Percentiles rank a stretch among this genome's conserved stretches.
These are phyloP conservation scores for Fusarium bactridioides DNA, from an alignment of 2,329 filamentous ascomycete genomes.

Conservation along the genomic window DNA sequence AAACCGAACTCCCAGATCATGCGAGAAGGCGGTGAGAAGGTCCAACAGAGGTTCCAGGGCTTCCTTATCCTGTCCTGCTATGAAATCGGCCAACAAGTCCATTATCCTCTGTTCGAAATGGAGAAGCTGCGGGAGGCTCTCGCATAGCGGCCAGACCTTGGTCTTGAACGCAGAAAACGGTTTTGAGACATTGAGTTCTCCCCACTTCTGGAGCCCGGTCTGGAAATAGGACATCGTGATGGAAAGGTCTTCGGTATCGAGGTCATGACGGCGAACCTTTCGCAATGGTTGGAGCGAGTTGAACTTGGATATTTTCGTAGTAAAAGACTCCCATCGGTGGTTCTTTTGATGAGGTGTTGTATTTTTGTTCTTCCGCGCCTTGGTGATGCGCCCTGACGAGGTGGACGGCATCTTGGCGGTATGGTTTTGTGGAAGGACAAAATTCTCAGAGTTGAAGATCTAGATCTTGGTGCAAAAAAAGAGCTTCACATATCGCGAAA, in stretches of 20 bases:
- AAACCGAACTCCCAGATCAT: slow-evolving; percentile 86
- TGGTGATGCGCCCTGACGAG: slow-evolving; percentile 72
- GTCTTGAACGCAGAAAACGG: slow-evolving; percentile 80
- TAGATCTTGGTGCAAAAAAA: slow-evolving; percentile 32
- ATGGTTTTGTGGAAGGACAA: slow-evolving; percentile 37
- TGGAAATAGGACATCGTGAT: slow-evolving; percentile 87
- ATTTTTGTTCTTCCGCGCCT: slow-evolving; percentile 74
- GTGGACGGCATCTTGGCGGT: slow-evolving; percentile 66
- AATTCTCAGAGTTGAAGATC: slow-evolving; percentile 23
- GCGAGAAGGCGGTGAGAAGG: slow-evolving; percentile 92
- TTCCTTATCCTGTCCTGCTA: slow-evolving; percentile 78
- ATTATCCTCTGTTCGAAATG: slow-evolving; percentile 90
- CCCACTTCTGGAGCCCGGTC: slow-evolving; percentile 85
- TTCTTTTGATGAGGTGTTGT: slow-evolving; percentile 80
- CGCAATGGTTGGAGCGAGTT: slow-evolving; percentile 91
- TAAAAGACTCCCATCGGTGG: slow-evolving; percentile 92
- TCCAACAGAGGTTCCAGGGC: slow-evolving; percentile 86
- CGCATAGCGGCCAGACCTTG: slow-evolving; percentile 78
- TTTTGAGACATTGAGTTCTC: slow-evolving; percentile 87
- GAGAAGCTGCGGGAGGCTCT: slow-evolving; percentile 90
- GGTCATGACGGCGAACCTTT: slow-evolving; percentile 83
- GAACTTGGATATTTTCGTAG: slow-evolving; percentile 86
- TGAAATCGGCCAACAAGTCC: slow-evolving; percentile 76
- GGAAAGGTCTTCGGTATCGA: slow-evolving; percentile 80
- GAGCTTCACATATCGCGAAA: slow-evolving; percentile 34